phyloP scores from a whole-genome alignment of 2,329 filamentous ascomycete species.

The Diaporthe capsici region DNA sequence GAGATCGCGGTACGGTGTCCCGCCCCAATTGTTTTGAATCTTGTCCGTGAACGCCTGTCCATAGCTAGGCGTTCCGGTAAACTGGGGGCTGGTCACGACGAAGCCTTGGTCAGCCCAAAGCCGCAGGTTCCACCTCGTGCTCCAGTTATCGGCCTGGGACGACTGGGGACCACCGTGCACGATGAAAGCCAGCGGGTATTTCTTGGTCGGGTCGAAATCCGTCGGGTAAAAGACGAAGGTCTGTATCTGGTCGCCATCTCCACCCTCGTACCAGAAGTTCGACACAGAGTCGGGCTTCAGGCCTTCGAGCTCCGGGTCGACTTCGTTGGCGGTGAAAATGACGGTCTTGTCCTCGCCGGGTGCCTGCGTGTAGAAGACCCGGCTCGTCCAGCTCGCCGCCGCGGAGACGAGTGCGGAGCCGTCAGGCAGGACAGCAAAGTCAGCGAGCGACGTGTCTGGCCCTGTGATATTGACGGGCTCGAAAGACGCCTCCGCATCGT shows the following conservation, averaged over 20 bases:
- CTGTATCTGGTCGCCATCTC: slow-evolving; percentile 49
- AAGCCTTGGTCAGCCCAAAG: slow-evolving; percentile 71
- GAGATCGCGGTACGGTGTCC: slow-evolving; percentile 67
- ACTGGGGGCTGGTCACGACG: slow-evolving; percentile 68
- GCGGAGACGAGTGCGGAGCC: slow-evolving; percentile 51
- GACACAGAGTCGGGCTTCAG: slow-evolving; percentile 51
- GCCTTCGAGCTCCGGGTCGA: slow-evolving; percentile 52
- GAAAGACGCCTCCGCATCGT: slow-evolving; percentile 42
- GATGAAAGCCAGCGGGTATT: slow-evolving; percentile 67
- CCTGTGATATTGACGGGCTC: slow-evolving; percentile 52
- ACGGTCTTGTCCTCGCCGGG: slow-evolving; percentile 48
- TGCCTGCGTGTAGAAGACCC: slow-evolving; percentile 51
- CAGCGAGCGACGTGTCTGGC: slow-evolving; percentile 48
- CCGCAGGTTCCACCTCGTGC: slow-evolving; percentile 67
- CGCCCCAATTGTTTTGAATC: slow-evolving; percentile 65
- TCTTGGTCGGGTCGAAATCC: slow-evolving; percentile 54
- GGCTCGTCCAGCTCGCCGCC: slow-evolving; percentile 53
- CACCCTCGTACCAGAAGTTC: slow-evolving; percentile 53
- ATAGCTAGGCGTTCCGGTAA: slow-evolving; percentile 67
- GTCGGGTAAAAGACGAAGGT: slow-evolving; percentile 52
- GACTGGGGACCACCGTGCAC: slow-evolving; percentile 69
- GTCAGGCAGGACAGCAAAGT: slow-evolving; percentile 49
- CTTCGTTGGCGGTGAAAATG: slow-evolving; percentile 53
- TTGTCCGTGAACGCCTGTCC: slow-evolving; percentile 67
- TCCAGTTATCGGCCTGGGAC: slow-evolving; percentile 66